These are phyloP conservation scores for Epicoccum sorghinum DNA, from an alignment of 2,329 filamentous ascomycete species.

Conservation along the genomic window DNA sequence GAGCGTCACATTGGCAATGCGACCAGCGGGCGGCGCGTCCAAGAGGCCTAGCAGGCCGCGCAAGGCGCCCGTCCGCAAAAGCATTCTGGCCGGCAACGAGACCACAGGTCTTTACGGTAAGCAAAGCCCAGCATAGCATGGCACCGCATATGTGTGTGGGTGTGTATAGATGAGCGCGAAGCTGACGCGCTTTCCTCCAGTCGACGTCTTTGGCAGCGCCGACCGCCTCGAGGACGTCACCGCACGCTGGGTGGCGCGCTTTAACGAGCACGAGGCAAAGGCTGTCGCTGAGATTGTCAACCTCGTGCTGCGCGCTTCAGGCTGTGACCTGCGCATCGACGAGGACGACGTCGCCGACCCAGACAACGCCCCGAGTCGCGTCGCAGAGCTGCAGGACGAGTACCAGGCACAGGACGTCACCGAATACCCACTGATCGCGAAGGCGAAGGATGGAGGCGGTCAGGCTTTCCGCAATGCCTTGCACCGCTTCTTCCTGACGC, in stretches of 20 bases:
- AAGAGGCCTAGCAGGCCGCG: constrained; percentile 52
- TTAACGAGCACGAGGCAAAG: constrained; percentile 60
- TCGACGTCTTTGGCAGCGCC: constrained; percentile 64
- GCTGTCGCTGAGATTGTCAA: constrained; percentile 66
- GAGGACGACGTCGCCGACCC: constrained; percentile 86
- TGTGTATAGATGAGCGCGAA: neutral
- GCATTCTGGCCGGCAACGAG: constrained; percentile 56
- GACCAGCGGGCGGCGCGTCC: constrained; percentile 51
- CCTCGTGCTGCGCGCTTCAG: constrained; percentile 70
- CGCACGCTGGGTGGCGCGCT: constrained; percentile 63
- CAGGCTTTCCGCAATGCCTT: constrained; percentile 79
- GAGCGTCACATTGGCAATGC: constrained; percentile 60
- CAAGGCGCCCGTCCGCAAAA: constrained; percentile 59
- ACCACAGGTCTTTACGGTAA: constrained; percentile 64
- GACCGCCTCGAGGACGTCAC: constrained; percentile 62
- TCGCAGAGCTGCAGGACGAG: constrained; percentile 85
- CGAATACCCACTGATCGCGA: constrained; percentile 91
- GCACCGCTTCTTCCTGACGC: constrained; percentile 76
- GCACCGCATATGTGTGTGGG: too few relatives aligned
- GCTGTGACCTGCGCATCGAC: constrained; percentile 79
- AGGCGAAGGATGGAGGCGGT: constrained; percentile 75
- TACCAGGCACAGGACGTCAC: constrained; percentile 84
- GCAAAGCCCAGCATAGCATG: neutral
- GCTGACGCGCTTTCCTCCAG: constrained; percentile 41
- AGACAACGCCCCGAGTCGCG: constrained; percentile 79